Conservation (phyloP, 108 stramenopile genomes). For the Cylindrotheca closterium region DNA sequence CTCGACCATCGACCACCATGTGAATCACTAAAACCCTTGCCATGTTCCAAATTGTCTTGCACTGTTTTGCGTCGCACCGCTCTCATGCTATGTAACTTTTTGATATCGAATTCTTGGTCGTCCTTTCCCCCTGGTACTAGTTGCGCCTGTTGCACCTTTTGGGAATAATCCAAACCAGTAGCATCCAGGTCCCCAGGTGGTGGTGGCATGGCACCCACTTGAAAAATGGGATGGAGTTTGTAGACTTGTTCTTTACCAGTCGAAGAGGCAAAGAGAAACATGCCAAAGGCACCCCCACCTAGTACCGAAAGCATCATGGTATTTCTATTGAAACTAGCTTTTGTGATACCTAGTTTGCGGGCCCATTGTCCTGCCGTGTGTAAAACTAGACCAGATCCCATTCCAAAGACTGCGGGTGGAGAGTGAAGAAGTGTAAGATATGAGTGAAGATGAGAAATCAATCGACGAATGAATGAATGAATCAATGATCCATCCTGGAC, state of each 20-base stretch:
- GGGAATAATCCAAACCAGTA: not conserved
- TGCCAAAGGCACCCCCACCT: conserved; percentile 69
- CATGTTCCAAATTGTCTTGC: conserved; percentile 33
- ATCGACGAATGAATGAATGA: not conserved
- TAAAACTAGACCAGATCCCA: conserved; percentile 29
- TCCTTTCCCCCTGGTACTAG: conserved; percentile 18
- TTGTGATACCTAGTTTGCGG: conserved; percentile 11
- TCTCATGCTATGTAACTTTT: conserved; percentile 25
- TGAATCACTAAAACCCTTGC: conserved; percentile 59
- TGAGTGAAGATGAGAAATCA: not conserved
- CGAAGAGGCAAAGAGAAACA: conserved; percentile 62
- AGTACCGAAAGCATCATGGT: conserved; percentile 62
- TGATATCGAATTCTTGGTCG: conserved; percentile 16
- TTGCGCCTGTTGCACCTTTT: not conserved
- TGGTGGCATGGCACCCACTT: conserved; percentile 47
- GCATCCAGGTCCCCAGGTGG: conserved; percentile 15
- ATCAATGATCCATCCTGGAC: not conserved
- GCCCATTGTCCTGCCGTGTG: conserved; percentile 36
- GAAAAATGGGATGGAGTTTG: conserved; percentile 72
- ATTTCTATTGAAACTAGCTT: conserved; percentile 47
- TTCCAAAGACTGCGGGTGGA: conserved; percentile 25
- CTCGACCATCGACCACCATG: conserved; percentile 80
- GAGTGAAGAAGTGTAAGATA: not conserved
- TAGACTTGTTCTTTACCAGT: conserved; percentile 79
- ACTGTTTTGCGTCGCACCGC: conserved; percentile 38